These are phyloP conservation scores for Quillaja saponaria DNA, from an alignment of 306 rosid genomes.

Conservation along the genomic window DNA sequence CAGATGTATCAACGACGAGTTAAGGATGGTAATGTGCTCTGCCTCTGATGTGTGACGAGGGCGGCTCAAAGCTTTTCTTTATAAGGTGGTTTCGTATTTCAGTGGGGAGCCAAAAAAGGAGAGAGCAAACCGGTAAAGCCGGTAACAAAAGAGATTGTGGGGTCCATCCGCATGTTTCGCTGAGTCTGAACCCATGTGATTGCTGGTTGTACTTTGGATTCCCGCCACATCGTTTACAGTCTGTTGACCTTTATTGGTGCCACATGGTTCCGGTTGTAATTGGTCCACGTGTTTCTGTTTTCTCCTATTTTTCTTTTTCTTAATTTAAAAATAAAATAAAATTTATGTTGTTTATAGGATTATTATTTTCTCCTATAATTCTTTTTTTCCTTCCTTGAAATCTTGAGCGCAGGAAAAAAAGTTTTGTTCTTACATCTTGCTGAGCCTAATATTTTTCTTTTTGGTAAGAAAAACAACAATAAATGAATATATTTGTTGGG, in stretches of 20 bases:
- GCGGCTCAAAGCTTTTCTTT: conserved; percentile 13
- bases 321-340: too few species aligned
- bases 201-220: conserved; percentile 15
- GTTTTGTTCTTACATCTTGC: too few species aligned
- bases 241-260: conserved; percentile 32
- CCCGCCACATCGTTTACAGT: conserved; percentile 29
- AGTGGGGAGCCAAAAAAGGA: conserved; percentile 22
- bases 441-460: too few species aligned
- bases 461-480: too few species aligned
- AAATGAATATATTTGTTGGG: too few species aligned
- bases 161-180: conserved; percentile 40
- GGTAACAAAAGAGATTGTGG: conserved; percentile 33
- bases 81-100: conserved; percentile 14
- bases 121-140: conserved; percentile 46
- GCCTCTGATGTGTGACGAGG: background rate
- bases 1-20: background rate
- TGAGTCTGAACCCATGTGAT: conserved; percentile 41
- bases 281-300: background rate
- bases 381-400: too few species aligned
- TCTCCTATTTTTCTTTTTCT: background rate
- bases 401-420: too few species aligned
- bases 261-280: conserved; percentile 10
- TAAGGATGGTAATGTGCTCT: background rate
- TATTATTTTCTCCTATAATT: too few species aligned
- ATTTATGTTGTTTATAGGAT: too few species aligned